Percentiles rank a stretch among this genome's conserved stretches.
These are phyloP conservation scores for Carex pumila DNA, from an alignment of 176 grass and related monocot species.

Conservation along the genomic window DNA sequence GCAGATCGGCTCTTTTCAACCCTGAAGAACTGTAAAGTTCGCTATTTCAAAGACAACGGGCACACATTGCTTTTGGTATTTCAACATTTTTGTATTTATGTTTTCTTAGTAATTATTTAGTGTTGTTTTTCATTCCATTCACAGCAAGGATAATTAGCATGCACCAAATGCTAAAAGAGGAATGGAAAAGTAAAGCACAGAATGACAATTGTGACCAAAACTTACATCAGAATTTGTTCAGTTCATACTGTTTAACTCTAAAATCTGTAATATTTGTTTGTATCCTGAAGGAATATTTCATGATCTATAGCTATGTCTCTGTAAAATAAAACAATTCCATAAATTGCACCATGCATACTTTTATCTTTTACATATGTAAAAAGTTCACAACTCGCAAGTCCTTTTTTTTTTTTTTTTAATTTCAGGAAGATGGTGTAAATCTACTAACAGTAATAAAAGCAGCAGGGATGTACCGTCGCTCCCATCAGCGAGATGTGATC, in stretches of 20 bases:
- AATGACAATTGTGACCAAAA: not conserved
- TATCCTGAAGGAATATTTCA: not conserved
- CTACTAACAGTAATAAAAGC: slow-evolving; percentile 77
- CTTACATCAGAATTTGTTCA: not conserved
- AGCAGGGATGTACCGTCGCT: slow-evolving; percentile 59
- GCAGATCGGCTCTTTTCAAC: slow-evolving; percentile 67
- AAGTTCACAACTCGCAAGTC: not conserved
- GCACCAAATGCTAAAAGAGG: not conserved
- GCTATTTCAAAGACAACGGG: slow-evolving; percentile 89
- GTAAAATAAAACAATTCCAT: not conserved
- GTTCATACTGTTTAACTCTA: not conserved
- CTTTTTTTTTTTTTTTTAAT: slow-evolving; percentile 7
- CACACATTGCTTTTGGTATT: slow-evolving; percentile 87
- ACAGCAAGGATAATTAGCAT: slow-evolving; percentile 37
- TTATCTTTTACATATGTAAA: not conserved
- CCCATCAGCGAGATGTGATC: slow-evolving; percentile 50
- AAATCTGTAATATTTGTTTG: not conserved
- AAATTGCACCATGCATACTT: not conserved
- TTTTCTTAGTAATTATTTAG: slow-evolving; percentile 13
- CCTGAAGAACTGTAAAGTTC: slow-evolving; percentile 80
- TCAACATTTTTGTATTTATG: slow-evolving; percentile 11
- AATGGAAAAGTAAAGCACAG: not conserved
- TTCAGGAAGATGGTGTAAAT: slow-evolving; percentile 85
- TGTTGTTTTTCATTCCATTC: not conserved
- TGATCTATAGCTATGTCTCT: not conserved